Conservation (phyloP, 2,329 filamentous ascomycete genomes). For the Aspergillus jensenii region DNA sequence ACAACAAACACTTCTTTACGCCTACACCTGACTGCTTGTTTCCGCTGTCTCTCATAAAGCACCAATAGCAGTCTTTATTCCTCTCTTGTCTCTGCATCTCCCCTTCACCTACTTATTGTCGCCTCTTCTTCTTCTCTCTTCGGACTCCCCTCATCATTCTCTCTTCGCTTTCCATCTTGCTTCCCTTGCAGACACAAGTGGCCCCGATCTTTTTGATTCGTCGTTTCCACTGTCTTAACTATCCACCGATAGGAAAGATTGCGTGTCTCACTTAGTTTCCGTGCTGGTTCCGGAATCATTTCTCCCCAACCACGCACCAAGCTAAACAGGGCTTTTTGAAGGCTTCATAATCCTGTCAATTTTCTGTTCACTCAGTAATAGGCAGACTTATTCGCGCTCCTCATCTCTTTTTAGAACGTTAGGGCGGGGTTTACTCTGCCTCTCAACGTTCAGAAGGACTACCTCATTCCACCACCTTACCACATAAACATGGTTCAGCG, state of each 20-base stretch:
- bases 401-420: neutral
- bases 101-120: neutral
- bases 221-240: conserved; percentile 2
- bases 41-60: neutral
- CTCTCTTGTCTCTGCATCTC: conserved; percentile 6
- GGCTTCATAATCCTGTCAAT: neutral
- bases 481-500: conserved; percentile 5
- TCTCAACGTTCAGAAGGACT: neutral
- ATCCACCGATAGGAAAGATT: neutral
- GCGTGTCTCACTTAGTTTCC: conserved; percentile 7
- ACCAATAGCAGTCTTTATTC: neutral
- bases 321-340: neutral
- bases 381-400: conserved; percentile 1
- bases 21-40: neutral
- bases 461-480: neutral
- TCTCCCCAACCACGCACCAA: neutral
- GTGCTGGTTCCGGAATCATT: neutral
- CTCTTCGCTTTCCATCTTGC: neutral
- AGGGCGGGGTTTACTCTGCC: neutral
- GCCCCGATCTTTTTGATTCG: neutral
- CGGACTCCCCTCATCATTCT: conserved; percentile 11
- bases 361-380: too few species aligned
- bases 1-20: neutral
- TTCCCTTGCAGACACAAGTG: neutral
- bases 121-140: conserved; percentile 13